Base-by-base conservation (phyloP, 768 basidiomycete species). In the Russula griseocarnosa region DNA sequence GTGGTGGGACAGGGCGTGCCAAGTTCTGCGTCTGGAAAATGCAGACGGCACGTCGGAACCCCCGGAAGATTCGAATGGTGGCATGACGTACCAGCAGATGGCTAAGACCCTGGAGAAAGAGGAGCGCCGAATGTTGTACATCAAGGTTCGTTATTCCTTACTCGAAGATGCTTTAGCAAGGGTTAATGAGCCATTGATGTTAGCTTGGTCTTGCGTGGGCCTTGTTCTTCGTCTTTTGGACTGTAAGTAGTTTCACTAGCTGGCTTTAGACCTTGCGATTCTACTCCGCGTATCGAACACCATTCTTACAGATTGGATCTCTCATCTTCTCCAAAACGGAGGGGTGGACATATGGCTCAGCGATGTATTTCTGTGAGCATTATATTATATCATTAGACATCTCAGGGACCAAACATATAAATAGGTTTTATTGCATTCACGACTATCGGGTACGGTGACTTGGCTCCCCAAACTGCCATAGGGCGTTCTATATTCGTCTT, bases 171-270 rank as follows among this genome's bases (percentile, higher is more conserved):
- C 16, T 14, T 5, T 5, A 22, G 18, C 22, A 18, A 10, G 10
- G 1, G 8, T 28, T 40, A 2, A 60, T 11, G 36, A 46, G 18
- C n/a, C 46, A 16, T n/a, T n/a, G 62, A 28, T 18, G 14, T 36
- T 60, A 80, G 78, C 71, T 80, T 34, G 52, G 69, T 2, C 73
- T 89, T 22, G 84, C 86, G 0, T 83, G 83, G 76, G 55, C 72
- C 0, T 67, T 88, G 34, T 92, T 93, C 74, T 70, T 90, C 24
- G 67, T 81, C n/a, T 94, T 94, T 76, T 94, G 92, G 92, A 76
- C 83, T 69, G 86, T 88, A 63, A 63, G 81, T 72, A 18, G 49
- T 32, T 51, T 26, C 26, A 20, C 1, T 50, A 58, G 63, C 28
- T 7, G 14, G 24, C 38, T n/a, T 40, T 36, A 16, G 22, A 6